Evolutionary conservation across 176 grass and related monocot genomes (phyloP), one percentile per base, ranked within the genome.

Genomic region (Triticum turgidum): DNA sequence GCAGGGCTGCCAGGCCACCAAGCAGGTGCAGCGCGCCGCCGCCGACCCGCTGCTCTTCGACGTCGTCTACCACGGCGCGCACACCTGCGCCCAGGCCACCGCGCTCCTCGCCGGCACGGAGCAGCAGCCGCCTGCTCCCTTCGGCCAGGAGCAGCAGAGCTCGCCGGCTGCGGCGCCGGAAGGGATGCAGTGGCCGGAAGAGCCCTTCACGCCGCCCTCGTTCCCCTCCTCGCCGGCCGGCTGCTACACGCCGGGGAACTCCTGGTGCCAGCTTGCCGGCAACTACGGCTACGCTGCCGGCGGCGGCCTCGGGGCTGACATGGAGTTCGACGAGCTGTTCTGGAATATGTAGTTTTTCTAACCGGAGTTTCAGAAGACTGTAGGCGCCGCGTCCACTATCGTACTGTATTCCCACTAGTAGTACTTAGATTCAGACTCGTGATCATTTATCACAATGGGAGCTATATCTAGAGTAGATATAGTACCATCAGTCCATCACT

Each of bases 21-120:
- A 99, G 85, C 94, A 99, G 80, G 94, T 99, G 81, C 97, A 99
- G 86, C 86, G 94, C 79, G 79, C 73, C 51, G 94, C 88, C 70
- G 87, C 83, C 45, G 91, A 99, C 68, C 84, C 84, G 3, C 83
- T 86, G 77, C 69, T 99, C 42, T 90, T 87, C 82, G 85, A 99
- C 78, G 89, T 99, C 87, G 87, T 91, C 11, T 99, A 99, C 86
- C 41, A 81, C 37, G 94, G 90, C 9, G 42, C 20, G 10, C 97
- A 99, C 84, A 88, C 87, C 61, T 99, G 97, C 84, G 76, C n/a
- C 15, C 92, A 88, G 81, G 87, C 33, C 35, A 34, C 69, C 37
- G 4, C 35, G 20, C 5, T 13, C 3, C 11, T 39, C 0, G 6
- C 11, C 78, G 3, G 3, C 17, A 21, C 83, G 3, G 80, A 86